These are phyloP conservation scores for Epithele typhae DNA, from an alignment of 768 basidiomycete species.

Conservation along the genomic window DNA sequence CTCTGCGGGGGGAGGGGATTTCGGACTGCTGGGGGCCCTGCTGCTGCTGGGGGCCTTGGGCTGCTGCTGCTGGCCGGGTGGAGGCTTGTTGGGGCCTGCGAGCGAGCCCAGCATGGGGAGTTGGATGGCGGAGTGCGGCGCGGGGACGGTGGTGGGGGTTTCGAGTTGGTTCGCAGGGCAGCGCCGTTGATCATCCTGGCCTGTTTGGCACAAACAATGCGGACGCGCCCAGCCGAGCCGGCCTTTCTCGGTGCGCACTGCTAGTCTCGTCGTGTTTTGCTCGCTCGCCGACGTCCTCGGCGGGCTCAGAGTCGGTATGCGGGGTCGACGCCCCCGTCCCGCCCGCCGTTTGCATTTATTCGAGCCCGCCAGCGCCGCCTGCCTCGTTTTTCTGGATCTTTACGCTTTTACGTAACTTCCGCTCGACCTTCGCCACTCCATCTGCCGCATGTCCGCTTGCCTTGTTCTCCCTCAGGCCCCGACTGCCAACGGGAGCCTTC, in stretches of 20 bases:
- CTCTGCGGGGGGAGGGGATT: constrained; percentile 79
- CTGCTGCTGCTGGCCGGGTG: constrained; percentile 32
- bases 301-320: too few species aligned
- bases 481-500: too few species aligned
- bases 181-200: constrained; percentile 23
- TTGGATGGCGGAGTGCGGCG: constrained; percentile 33
- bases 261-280: not conserved
- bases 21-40: constrained; percentile 49
- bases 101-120: constrained; percentile 71
- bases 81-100: constrained; percentile 48
- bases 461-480: too few species aligned
- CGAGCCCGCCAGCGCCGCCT: too few species aligned
- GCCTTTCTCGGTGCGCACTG: not conserved
- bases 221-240: constrained; percentile 3
- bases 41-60: constrained; percentile 46
- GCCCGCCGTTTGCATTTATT: too few species aligned
- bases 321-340: too few species aligned
- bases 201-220: constrained; percentile 22
- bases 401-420: too few species aligned
- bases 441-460: too few species aligned
- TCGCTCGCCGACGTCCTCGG: too few species aligned
- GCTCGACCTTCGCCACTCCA: too few species aligned
- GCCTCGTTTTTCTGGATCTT: too few species aligned
- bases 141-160: constrained; percentile 20
- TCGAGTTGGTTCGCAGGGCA: constrained; percentile 21